Percentiles rank a stretch among this genome's conserved stretches.
phyloP scores from a whole-genome alignment of 2,329 filamentous ascomycete genomes.

The Coniella lustricola region DNA sequence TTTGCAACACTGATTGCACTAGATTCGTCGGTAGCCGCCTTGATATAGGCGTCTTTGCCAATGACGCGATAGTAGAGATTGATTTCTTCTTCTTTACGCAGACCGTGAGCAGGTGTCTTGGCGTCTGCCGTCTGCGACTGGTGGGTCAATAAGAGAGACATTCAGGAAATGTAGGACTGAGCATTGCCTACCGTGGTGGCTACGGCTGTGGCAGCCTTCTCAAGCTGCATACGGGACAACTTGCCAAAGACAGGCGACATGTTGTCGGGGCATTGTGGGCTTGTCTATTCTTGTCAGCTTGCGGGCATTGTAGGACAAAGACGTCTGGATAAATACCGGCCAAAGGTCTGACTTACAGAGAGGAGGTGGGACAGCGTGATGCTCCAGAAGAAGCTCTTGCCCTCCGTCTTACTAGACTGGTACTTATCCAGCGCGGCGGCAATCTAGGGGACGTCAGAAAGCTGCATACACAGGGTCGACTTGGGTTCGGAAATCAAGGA shows the following conservation, averaged over 20 bases:
- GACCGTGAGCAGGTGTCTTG: constrained; percentile 23
- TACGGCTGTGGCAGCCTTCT: constrained; percentile 38
- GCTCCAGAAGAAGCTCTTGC: constrained; percentile 46
- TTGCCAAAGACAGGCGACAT: constrained; percentile 47
- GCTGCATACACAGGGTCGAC: not conserved
- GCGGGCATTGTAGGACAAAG: no score
- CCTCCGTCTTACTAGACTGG: constrained; percentile 39
- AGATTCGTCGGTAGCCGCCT: constrained; percentile 24
- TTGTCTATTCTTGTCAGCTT: constrained; percentile 31
- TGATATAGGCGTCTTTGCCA: constrained; percentile 35
- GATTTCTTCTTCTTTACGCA: constrained; percentile 44
- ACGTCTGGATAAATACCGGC: no score
- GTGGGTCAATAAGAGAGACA: not conserved
- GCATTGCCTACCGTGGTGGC: constrained; percentile 33
- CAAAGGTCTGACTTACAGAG: constrained; percentile 34
- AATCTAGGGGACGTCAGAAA: constrained; percentile 33
- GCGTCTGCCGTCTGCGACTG: not conserved
- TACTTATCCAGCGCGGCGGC: constrained; percentile 46
- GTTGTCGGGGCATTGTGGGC: constrained; percentile 37
- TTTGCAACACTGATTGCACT: constrained; percentile 31
- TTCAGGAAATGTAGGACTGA: not conserved
- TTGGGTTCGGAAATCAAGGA: no score
- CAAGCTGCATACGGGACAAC: constrained; percentile 43
- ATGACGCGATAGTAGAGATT: constrained; percentile 42
- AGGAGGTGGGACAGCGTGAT: constrained; percentile 47